Evolutionary conservation across 441 rosid species (phyloP), one percentile per base, ranked within the genome.

Genomic region (Pelargonium fulgidum): DNA sequence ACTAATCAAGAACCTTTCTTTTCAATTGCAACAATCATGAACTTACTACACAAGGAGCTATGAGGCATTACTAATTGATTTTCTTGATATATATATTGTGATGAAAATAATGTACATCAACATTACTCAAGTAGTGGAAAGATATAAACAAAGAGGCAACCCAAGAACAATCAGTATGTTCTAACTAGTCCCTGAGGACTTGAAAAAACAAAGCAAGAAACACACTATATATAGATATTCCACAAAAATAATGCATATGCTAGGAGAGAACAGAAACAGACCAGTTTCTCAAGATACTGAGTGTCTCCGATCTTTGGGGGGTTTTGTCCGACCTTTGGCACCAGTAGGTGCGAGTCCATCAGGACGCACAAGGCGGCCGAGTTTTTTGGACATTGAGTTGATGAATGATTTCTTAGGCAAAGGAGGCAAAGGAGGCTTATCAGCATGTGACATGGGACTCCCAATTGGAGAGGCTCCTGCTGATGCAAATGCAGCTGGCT

Each of bases 361-460:
- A 0, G 75, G 62, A 1, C 81, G 84, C 14, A 76, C 77, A 67
- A 93, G 91, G 2, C 91, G 96, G 39, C 97, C 97, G 5, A 93
- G 96, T 80, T 81, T 93, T 72, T 72, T 89, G 0, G 96, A 86
- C 68, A 89, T 83, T 7, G 94, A 83, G 81, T 81, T 86, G 3
- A 93, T 88, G 71, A 91, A 82, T 36, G 97, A 87, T 76, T 84
- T 93, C 72, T 84, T 79, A n/a, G 91, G 95, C 79, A 89, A 76
- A 63, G 92, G 92, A 64, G 96, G 96, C 80, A 22, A 22, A 22
- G 24, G 24, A 22, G 24, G 36, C 36, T 85, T 89, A 68, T 82
- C 89, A 70, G 86, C 81, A 7, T 91, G 79, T 39, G 81, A 50
- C 58, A 61, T 20, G 8, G 72, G 48, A 14, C 59, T 71, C 59